Percentiles rank a stretch among this genome's conserved stretches.
These are phyloP conservation scores for Rutstroemia sydowiana DNA, from an alignment of 2,329 filamentous ascomycete species.

Conservation along the genomic window DNA sequence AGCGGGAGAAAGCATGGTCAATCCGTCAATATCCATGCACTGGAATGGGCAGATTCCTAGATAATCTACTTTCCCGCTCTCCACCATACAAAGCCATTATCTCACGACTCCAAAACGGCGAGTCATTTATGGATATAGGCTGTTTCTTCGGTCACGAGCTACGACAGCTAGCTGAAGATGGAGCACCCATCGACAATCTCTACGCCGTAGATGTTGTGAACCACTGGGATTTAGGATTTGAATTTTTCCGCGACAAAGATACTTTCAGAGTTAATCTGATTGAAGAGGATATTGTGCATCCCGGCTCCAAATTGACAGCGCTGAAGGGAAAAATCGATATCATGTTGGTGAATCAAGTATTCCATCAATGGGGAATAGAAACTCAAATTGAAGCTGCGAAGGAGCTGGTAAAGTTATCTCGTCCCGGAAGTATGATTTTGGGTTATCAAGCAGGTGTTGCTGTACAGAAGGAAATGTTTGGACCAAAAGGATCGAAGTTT, in stretches of 20 bases:
- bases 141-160: constrained; percentile 35
- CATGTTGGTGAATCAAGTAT: not conserved
- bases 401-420: not conserved
- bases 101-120: constrained; percentile 10
- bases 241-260: constrained; percentile 33
- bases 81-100: constrained; percentile 14
- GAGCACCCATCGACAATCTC: constrained; percentile 26
- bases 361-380: constrained; percentile 2
- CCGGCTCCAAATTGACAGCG: not conserved
- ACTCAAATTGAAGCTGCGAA: not conserved
- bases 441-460: not conserved
- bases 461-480: not conserved
- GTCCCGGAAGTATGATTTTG: not conserved
- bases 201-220: constrained; percentile 29
- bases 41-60: constrained; percentile 17
- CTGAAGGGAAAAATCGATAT: constrained; percentile 1
- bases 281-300: constrained; percentile 25
- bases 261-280: constrained; percentile 28
- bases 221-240: constrained; percentile 31
- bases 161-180: constrained; percentile 30
- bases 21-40: constrained; percentile 17
- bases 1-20: constrained; percentile 15
- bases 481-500: not conserved
- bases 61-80: constrained; percentile 9
- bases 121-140: constrained; percentile 21